These are phyloP conservation scores for Hemisphaericaspora xylofermentans DNA, from an alignment of 1,139 yeast species.

Conservation along the genomic window DNA sequence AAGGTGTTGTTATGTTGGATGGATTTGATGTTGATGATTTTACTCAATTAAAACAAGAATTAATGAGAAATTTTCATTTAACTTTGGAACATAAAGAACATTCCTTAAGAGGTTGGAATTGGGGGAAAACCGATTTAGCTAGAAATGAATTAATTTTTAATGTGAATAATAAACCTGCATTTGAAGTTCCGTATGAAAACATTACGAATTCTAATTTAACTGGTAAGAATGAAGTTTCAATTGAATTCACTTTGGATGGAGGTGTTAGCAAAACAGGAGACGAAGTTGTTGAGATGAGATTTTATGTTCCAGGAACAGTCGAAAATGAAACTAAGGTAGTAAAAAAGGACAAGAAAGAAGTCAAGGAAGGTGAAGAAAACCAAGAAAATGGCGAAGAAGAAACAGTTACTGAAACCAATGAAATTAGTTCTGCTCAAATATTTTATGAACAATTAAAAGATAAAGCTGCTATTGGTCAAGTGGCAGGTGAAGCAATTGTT, in stretches of 20 bases:
- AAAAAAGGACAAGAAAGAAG: constrained; percentile 30
- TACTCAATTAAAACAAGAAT: constrained; percentile 74
- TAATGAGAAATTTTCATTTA: constrained; percentile 73
- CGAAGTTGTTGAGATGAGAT: constrained; percentile 90
- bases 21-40: constrained; percentile 89
- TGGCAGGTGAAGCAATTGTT: constrained; percentile 95
- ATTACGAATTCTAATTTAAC: constrained; percentile 89
- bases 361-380: constrained; percentile 30
- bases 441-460: constrained; percentile 91
- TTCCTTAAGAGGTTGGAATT: constrained; percentile 96
- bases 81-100: constrained; percentile 83
- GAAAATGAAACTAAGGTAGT: constrained; percentile 44
- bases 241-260: constrained; percentile 71
- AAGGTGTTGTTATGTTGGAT: constrained; percentile 83
- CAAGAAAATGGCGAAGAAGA: constrained; percentile 40
- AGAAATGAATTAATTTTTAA: constrained; percentile 87
- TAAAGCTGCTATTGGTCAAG: constrained; percentile 94
- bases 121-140: constrained; percentile 95
- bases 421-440: constrained; percentile 73
- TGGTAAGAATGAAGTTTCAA: constrained; percentile 89
- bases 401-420: constrained; percentile 46
- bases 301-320: constrained; percentile 80
- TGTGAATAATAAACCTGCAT: constrained; percentile 84
- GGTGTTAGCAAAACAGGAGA: constrained; percentile 72
- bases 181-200: constrained; percentile 81